Evolutionary conservation across 805 yeast species (phyloP), one percentile per base, ranked within the genome.

Genomic region (Phaffomyces thermotolerans): DNA sequence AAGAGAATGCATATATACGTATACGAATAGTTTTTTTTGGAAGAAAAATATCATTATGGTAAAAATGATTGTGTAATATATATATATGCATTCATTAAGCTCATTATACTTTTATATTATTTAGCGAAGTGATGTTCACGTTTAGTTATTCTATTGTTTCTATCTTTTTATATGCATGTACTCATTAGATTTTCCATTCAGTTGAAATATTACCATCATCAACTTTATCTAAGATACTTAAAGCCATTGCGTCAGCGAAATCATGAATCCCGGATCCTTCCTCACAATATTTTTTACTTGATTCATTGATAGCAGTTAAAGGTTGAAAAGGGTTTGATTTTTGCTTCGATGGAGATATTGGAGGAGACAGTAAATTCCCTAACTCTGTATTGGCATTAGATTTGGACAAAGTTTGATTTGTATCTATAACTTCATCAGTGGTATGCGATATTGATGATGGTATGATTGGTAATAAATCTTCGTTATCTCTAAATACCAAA

Each of bases 171-270:
- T n/a, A 31, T 17, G 10, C 12, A 17, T 22, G n/a, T n/a, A n/a
- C n/a, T n/a, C n/a, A n/a, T 35, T 35, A 54, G 13, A 56, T 56
- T 39, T 47, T 52, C 60, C 60, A 56, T n/a, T 54, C 59, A 18
- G 42, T 27, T 12, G 39, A 27, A 1, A 51, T 37, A 12, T 47
- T 47, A 3, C 34, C 33, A 8, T 40, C 51, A 35, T 54, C 59
- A 10, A 57, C 58, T 41, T 52, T 53, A 18, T 57, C 55, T 46
- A 57, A 38, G 18, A 57, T 57, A 25, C 60, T 57, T 23, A 46
- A 24, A 2, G 61, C 61, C 53, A 57, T 49, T 2, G 59, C 61
- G 43, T 57, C 61, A 2, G 61, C 60, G 31, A 49, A 44, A 40
- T 53, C 60, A 34, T 52, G 47, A 7, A 41, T 24, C 33, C 42